Conservation (phyloP, 1,284 basidiomycete genomes). For the Caloboletus inedulis region DNA sequence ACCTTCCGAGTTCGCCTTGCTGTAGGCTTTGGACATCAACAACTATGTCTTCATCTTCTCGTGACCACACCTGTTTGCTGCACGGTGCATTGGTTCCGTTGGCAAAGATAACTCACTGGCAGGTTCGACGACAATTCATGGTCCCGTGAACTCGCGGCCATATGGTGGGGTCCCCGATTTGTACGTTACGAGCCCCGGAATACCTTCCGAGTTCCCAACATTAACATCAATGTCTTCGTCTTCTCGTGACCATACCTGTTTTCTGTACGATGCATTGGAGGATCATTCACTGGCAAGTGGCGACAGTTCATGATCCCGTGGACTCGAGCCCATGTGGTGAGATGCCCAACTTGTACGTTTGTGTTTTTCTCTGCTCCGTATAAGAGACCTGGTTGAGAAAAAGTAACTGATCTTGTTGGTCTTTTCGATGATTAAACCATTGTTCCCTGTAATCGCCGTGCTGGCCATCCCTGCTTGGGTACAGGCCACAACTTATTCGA, state of each 20-base stretch:
- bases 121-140: no score
- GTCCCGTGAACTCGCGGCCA: no score
- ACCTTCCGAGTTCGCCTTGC: neutral
- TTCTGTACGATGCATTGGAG: neutral
- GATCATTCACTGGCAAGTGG: neutral
- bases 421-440: neutral
- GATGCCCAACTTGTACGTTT: neutral
- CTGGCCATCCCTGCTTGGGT: neutral
- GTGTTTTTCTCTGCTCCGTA: neutral
- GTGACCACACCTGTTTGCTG: no score
- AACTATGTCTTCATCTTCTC: no score
- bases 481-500: constrained; percentile 30
- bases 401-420: neutral
- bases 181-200: neutral
- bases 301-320: neutral
- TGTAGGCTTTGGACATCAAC: no score
- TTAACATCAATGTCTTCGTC: neutral
- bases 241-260: neutral
- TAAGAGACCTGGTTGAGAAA: neutral
- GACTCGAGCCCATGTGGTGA: neutral
- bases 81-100: no score
- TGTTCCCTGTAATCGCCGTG: neutral
- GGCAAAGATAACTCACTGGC: no score
- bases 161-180: no score
- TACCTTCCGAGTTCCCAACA: neutral